Conservation (phyloP, 331 rosid genomes). For the Erythrophleum ivorense region DNA sequence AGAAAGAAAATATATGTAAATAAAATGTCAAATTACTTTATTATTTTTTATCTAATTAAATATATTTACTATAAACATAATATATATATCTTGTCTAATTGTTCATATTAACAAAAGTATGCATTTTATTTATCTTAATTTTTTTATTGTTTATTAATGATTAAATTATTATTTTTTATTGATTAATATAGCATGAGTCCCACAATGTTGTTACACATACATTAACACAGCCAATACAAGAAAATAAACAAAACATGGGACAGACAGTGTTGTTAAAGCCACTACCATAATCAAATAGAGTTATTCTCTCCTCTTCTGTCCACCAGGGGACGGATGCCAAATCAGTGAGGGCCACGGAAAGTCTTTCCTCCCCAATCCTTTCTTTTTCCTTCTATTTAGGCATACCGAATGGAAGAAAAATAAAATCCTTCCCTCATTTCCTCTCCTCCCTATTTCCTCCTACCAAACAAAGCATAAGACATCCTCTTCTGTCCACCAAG, state of each 20-base stretch:
- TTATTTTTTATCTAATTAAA: not conserved
- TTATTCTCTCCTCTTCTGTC: not conserved
- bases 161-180: not conserved
- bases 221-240: not conserved
- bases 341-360: not conserved
- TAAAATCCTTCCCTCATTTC: not conserved
- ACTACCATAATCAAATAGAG: not conserved
- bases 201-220: not conserved
- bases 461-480: not conserved
- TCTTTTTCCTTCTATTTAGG: not conserved
- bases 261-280: not conserved
- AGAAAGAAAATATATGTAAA: not conserved
- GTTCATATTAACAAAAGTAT: no score
- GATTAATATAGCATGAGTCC: not conserved
- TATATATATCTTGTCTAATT: not conserved
- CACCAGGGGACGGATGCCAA: not conserved
- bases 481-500: not conserved
- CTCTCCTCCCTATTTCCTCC: not conserved
- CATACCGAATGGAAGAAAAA: not conserved
- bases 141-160: not conserved
- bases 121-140: not conserved
- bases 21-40: not conserved
- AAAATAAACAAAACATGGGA: not conserved
- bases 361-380: not conserved
- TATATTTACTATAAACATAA: not conserved